These are phyloP conservation scores for Dalbergia oliveri DNA, from an alignment of 306 rosid genomes.

Conservation along the genomic window DNA sequence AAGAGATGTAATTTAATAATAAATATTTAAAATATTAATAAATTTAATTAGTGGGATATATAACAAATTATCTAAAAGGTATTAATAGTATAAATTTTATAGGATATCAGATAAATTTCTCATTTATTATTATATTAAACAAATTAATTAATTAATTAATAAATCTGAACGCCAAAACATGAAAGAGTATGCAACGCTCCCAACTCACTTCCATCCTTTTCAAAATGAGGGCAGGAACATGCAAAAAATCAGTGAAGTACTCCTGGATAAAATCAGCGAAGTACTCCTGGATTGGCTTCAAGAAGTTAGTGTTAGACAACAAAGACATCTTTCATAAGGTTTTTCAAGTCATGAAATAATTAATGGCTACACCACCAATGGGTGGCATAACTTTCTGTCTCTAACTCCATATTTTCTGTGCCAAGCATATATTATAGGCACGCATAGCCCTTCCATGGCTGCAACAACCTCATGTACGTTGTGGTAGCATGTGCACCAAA, in stretches of 20 bases:
- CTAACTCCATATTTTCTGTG: slow-evolving; percentile 56
- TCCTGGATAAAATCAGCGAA: background rate
- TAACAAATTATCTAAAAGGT: no score
- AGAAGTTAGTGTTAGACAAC: background rate
- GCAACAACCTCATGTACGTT: slow-evolving; percentile 14
- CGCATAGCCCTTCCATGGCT: slow-evolving; percentile 36
- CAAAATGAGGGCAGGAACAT: background rate
- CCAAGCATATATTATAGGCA: slow-evolving; percentile 43
- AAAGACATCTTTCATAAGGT: slow-evolving; percentile 6
- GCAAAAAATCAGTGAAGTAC: background rate
- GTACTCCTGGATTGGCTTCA: background rate
- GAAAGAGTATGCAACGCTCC: background rate
- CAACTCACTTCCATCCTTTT: background rate
- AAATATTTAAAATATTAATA: no score
- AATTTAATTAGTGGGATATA: no score
- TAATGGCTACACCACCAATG: slow-evolving; percentile 29
- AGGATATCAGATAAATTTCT: no score
- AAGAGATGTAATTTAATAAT: no score
- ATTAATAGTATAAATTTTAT: no score
- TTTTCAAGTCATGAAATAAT: slow-evolving; percentile 20
- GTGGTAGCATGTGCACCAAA: slow-evolving; percentile 58
- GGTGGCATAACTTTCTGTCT: slow-evolving; percentile 31
- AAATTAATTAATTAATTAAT: background rate
- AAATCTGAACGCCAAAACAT: background rate
- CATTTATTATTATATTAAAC: background rate